Percentiles rank a stretch among this genome's conserved stretches.
phyloP scores from a whole-genome alignment of 495 filamentous ascomycete species.

The Rhypophila decipiens region DNA sequence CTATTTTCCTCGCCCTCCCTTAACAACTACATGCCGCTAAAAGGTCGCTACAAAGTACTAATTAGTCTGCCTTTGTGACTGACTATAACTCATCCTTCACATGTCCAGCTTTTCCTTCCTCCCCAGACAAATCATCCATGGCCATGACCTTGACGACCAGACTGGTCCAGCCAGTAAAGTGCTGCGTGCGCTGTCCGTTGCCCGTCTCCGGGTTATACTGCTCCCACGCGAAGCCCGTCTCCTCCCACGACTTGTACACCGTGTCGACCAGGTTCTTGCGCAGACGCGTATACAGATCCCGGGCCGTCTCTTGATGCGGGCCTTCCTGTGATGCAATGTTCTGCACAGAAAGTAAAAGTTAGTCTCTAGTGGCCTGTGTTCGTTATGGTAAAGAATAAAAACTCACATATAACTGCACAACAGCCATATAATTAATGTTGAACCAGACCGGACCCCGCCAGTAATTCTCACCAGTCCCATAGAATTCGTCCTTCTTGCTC shows the following conservation, averaged over 20 bases:
- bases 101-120: conserved; percentile 6
- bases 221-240: conserved; percentile 97
- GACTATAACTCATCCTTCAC: conserved; percentile 33
- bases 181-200: conserved; percentile 86
- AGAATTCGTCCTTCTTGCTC: conserved; percentile 75
- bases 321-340: conserved; percentile 51
- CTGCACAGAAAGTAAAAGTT: conserved; percentile 35
- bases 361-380: neutral
- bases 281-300: conserved; percentile 67
- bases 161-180: conserved; percentile 98
- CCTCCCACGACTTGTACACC: conserved; percentile 78
- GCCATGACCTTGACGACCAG: conserved; percentile 96
- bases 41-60: too few species aligned
- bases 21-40: too few species aligned
- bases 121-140: conserved; percentile 49
- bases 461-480: conserved; percentile 91
- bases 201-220: conserved; percentile 96
- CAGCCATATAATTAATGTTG: conserved; percentile 90
- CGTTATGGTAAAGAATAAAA: neutral
- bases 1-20: too few species aligned
- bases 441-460: conserved; percentile 97
- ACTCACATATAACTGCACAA: conserved; percentile 77
- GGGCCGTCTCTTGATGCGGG: conserved; percentile 63
- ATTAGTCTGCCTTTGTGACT: too few species aligned
- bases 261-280: conserved; percentile 83